Base-by-base conservation (phyloP, 2,329 filamentous ascomycete species). In the Calonectria hongkongensis region DNA sequence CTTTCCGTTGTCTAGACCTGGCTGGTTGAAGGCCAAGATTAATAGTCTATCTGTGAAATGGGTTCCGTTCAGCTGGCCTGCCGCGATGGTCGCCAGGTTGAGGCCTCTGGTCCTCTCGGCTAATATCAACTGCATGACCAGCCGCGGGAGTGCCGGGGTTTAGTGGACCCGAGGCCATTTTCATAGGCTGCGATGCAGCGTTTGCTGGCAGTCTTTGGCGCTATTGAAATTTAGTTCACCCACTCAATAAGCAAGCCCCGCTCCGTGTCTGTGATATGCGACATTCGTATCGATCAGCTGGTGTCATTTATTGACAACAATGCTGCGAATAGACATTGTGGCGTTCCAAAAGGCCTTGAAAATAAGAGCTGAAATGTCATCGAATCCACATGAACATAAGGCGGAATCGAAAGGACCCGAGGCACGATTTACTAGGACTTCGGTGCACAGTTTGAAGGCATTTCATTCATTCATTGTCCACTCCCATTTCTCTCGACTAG, bases 281-380 rank as follows among this genome's bases (percentile, higher is more conserved):
- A 48, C 45, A 48, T n/a, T 48, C 45, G 45, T 48, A 48, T 48
- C 9, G 45, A 48, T 48, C 45, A 48, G n/a, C 45, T 48, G 45
- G 45, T 21, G n/a, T 9, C n/a, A 25, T 21, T 48, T 25, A 10
- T 9, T 12, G 10, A 48, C 45, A 48, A 21, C 9, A 12, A 48
- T 48, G 18, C 45, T 15, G 18, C n/a, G 45, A 48, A 48, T 48
- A 48, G 45, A 25, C 45, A 25, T 25, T 48, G 45, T 48, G 45
- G 45, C 45, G 45, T 48, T 48, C 12, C 10, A 18, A 48, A 48
- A n/a, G 18, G 45, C 9, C n/a, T 13, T 48, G 45, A 13, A 48
- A 48, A 48, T 8, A 48, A 48, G 45, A 12, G 9, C n/a, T 21
- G 45, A 48, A 48, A 48, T 12, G 45, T 48, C 2, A 25, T 12